Evolutionary conservation across 306 rosid genomes (phyloP), one percentile per base, ranked within the genome.

Genomic region (Arachis stenosperma): DNA sequence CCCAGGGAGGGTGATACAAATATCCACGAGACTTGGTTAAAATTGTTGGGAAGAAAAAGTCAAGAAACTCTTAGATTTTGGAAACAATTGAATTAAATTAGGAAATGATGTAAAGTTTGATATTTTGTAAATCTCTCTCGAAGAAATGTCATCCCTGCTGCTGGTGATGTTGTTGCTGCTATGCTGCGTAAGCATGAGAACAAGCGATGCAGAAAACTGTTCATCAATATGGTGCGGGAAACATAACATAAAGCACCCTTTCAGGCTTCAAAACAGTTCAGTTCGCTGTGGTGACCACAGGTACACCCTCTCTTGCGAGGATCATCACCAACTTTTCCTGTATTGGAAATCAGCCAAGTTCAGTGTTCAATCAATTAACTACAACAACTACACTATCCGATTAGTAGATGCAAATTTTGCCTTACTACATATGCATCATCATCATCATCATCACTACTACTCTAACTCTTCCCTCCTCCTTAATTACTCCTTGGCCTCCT

Each of bases 321-420:
- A 53, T 37, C 46, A 59, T 33, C 3, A 33, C 44, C 29, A 51
- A 9, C 60, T 65, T 5, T 41, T 75, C 12, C 0, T 75, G 17
- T 17, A 50, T 37, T 55, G 36, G 12, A 0, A 42, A 6, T 5
- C 41, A 2, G 36, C 44, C 11, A 69, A 56, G 52, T 79, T 47
- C 58, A 12, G 64, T 11, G 82, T 79, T 3, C 15, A 40, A 27
- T 71, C 61, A n/a, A 83, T 83, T 39, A 39, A 79, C 33, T 75
- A 83, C 79, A 1, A 39, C 39, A 65, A 79, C 59, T 39, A 17
- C 47, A 79, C 82, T 3, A 85, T 85, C 50, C 71, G 78, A 14
- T 3, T 85, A 8, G 77, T 69, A 17, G 86, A 85, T 37, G 8
- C 73, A 2, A 55, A 33, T 15, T 12, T 68, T 43, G 15, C 0